Evolutionary conservation across 148 eudicot genomes (phyloP), one percentile per base, ranked within the genome.

Genomic region (Polygonum aviculare): DNA sequence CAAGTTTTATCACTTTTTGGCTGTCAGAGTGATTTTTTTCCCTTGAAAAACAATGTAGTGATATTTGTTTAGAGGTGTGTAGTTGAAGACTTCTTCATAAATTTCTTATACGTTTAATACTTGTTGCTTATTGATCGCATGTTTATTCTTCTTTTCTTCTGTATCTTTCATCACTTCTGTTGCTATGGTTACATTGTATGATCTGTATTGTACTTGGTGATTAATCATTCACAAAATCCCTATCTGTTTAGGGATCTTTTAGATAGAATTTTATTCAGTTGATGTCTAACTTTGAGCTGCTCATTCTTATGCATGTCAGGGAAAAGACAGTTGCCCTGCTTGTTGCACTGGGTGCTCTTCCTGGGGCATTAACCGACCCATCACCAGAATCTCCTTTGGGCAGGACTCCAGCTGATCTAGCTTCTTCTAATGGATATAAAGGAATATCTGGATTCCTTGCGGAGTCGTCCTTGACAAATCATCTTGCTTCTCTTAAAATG

Each of bases 361-460:
- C 90, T 35, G 90, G 89, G 74, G 84, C 89, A 16, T 62, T 91
- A 21, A 84, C 84, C 5, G 92, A 91, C 73, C 93, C 97, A 54
- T 82, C 88, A 26, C 80, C 90, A 47, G 88, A 82, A 72, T 83
- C 76, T 78, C 91, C 93, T 48, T 79, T 80, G 79, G 90, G 91
- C 69, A 77, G 84, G 82, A 82, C 87, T 54, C 84, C 97, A 7
- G 93, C 93, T 1, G 93, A 89, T 67, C 75, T 91, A 71, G 97
- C 97, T 78, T 85, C 90, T 72, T 80, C 75, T 48, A 82, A 88
- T 73, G 93, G 97, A 69, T 85, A 81, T 84, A 88, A 88, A 79
- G 93, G 93, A 76, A 85, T 91, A 51, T 88, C 92, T 59, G 95
- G 90, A 36, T 90, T 81, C 80, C 88, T 90, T 48, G 90, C 95